These are phyloP conservation scores for Lonicera japonica DNA, from an alignment of 129 eudicot genomes.

Conservation along the genomic window DNA sequence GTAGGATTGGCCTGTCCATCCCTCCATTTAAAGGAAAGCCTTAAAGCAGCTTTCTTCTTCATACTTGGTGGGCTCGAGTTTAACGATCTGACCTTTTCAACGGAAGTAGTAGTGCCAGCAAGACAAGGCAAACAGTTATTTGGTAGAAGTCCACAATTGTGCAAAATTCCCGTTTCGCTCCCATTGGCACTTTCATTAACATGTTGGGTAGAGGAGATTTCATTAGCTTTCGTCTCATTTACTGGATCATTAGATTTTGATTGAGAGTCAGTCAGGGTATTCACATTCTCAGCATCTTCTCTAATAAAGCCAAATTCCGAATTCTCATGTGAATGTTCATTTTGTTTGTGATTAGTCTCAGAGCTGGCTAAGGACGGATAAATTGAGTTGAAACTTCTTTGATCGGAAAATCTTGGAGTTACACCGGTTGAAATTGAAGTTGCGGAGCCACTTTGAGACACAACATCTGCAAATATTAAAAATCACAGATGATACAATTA, in stretches of 20 bases:
- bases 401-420: slow-evolving; percentile 57
- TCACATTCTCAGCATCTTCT: slow-evolving; percentile 28
- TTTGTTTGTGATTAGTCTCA: neutral
- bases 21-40: slow-evolving; percentile 69
- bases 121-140: slow-evolving; percentile 77
- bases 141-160: slow-evolving; percentile 39
- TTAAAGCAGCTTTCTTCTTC: slow-evolving; percentile 42
- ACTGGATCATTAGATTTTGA: slow-evolving; percentile 22
- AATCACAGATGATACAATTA: neutral
- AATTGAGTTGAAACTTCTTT: slow-evolving; percentile 6
- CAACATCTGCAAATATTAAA: slow-evolving; percentile 32
- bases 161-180: slow-evolving; percentile 27
- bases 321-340: slow-evolving; percentile 2
- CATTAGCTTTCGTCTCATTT: slow-evolving; percentile 28
- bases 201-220: slow-evolving; percentile 17
- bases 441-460: slow-evolving; percentile 56
- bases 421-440: slow-evolving; percentile 39
- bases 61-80: slow-evolving; percentile 59
- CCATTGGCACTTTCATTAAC: slow-evolving; percentile 24
- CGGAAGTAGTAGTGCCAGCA: slow-evolving; percentile 47
- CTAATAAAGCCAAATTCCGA: neutral
- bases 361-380: slow-evolving; percentile 6
- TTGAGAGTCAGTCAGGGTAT: slow-evolving; percentile 11
- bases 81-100: slow-evolving; percentile 42
- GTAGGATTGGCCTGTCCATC: slow-evolving; percentile 57